Percentiles rank a stretch among this genome's conserved stretches.
Conservation (phyloP, 257 asterid genomes). For the Nicotiana obtusifolia region DNA sequence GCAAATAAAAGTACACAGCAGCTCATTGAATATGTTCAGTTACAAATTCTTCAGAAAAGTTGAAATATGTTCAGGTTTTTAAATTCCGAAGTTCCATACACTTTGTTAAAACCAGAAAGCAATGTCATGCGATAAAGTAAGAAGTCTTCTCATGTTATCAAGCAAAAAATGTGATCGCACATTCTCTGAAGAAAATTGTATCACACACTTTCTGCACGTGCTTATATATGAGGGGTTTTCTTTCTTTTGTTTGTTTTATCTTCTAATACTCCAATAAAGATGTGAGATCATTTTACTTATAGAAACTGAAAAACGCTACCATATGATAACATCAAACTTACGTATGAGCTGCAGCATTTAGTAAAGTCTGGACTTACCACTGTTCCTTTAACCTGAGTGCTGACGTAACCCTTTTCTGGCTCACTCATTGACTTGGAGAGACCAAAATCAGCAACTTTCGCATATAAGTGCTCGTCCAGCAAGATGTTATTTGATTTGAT, state of each 20-base stretch:
- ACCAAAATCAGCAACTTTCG: constrained; percentile 22
- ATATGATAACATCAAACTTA: background rate
- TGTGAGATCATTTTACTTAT: too few relatives aligned
- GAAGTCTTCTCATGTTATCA: background rate
- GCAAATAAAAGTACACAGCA: background rate
- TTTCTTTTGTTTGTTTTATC: too few relatives aligned
- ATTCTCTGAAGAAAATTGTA: too few relatives aligned
- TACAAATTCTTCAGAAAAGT: background rate
- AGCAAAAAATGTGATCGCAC: background rate
- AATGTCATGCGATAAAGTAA: background rate
- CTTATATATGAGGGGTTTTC: background rate
- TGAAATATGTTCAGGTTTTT: background rate
- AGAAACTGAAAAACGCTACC: background rate
- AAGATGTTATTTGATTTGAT: constrained; percentile 17
- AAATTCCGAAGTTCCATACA: background rate
- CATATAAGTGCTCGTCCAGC: background rate
- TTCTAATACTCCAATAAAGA: background rate
- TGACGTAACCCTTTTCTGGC: constrained; percentile 13
- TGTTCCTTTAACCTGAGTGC: constrained; percentile 21
- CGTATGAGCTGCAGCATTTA: background rate
- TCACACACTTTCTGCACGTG: too few relatives aligned
- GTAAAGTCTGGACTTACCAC: constrained; percentile 6
- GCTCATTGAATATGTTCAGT: background rate
- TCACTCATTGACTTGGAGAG: constrained; percentile 12
- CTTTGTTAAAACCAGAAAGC: background rate